Conservation (phyloP, 73 alveolate species). For the Urostyla sp. region DNA sequence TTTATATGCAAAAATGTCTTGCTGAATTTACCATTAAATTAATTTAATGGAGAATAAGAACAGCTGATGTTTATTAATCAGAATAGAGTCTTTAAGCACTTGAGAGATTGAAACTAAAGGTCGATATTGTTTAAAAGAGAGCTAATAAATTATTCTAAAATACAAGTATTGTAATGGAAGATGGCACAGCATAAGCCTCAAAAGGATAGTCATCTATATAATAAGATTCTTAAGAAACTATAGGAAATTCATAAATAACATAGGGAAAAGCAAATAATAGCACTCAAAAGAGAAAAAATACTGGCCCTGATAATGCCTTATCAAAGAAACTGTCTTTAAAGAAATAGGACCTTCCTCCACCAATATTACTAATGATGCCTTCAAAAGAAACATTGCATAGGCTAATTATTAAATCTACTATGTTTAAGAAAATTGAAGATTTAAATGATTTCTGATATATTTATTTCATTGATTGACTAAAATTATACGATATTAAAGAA, state of each 20-base stretch:
- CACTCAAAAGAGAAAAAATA: too few relatives aligned
- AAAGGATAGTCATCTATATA: background rate
- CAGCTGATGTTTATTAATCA: constrained; percentile 17
- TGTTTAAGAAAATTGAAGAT: constrained; percentile 15
- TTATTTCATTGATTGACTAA: too few relatives aligned
- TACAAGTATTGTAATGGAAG: constrained; percentile 29
- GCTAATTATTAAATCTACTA: constrained; percentile 18
- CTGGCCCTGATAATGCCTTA: too few relatives aligned
- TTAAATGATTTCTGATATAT: constrained; percentile 1
- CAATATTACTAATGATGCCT: constrained; percentile 37
- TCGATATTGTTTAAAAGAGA: background rate
- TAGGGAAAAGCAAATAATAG: too few relatives aligned
- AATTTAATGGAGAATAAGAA: constrained; percentile 16
- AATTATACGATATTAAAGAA: too few relatives aligned
- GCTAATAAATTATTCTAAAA: constrained; percentile 16
- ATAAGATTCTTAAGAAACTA: too few relatives aligned
- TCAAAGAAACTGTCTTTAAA: too few relatives aligned
- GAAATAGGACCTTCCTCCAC: too few relatives aligned
- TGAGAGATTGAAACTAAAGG: too few relatives aligned
- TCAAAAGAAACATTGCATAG: constrained; percentile 23
- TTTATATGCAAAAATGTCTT: constrained; percentile 24
- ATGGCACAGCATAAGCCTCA: constrained; percentile 32
- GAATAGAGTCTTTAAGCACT: constrained; percentile 20
- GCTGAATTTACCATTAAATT: constrained; percentile 22
- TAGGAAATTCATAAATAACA: too few relatives aligned